Evolutionary conservation across 495 filamentous ascomycete genomes (phyloP), one percentile per base, ranked within the genome.

Genomic region (Penicillium parvum): DNA sequence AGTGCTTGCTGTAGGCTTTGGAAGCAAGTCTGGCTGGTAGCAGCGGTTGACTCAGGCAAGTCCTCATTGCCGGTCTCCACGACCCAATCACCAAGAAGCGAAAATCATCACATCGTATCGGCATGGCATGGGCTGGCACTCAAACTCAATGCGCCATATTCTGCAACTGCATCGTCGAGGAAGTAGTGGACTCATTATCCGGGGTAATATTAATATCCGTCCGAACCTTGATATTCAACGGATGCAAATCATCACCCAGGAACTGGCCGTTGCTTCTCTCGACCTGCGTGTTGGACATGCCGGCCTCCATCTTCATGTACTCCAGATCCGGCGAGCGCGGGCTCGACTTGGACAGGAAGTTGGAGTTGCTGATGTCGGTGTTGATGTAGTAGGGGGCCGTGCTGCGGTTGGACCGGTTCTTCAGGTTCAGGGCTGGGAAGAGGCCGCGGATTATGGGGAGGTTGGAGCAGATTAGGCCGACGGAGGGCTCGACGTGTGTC

Each of bases 401-500:
- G 26, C 45, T 58, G 39, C 50, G 46, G 17, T 62, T 55, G 3
- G 49, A 50, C 6, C 55, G 46, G 30, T 45, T 55, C 21, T 40
- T 50, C 23, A 64, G 16, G 18, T 63, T 65, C 37, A 73, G 50
- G 5, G 55, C 60, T 0, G 68, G 64, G 41, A 81, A 58, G 1
- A 82, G 52, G 14, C 79, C 76, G 2, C 75, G 68, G 10, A 79
- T 65, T 5, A 75, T 79, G 7, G 79, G 76, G 1, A 82, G 65
- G 49, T 75, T 81, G 17, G 72, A 71, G 43, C 75, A 81, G 37
- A 71, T 74, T 9, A 82, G 66, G 5, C 73, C 78, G 11, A 76
- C 72, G 43, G 67, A 74, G 2, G 78, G 66, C 56, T 84, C 78
- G 36, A 76, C 65, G 26, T 75, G 71, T 17, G 74, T 78, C 80